Percentiles rank a stretch among this genome's conserved stretches.
These are phyloP conservation scores for Fusarium virguliforme DNA, from an alignment of 2,329 filamentous ascomycete species.

Conservation along the genomic window DNA sequence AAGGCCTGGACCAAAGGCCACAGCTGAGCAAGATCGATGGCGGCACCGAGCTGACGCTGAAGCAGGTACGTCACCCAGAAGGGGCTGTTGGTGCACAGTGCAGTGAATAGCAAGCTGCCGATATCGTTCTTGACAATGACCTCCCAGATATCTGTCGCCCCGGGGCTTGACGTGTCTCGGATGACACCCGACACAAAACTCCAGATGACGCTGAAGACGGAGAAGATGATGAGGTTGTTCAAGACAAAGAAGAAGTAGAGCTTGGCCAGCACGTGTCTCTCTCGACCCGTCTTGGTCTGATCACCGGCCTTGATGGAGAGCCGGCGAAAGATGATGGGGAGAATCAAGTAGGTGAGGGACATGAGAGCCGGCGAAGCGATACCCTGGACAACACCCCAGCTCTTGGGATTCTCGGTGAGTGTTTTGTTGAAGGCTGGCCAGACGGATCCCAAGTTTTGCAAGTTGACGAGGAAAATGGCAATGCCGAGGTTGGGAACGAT, in stretches of 20 bases:
- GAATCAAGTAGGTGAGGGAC: conserved; percentile 87
- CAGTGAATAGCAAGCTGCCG: conserved; percentile 76
- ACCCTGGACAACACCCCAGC: conserved; percentile 94
- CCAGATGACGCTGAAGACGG: conserved; percentile 89
- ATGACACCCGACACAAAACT: conserved; percentile 79
- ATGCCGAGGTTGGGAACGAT: conserved; percentile 95
- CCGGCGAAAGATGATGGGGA: conserved; percentile 92
- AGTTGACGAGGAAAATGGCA: conserved; percentile 91
- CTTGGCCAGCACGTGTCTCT: conserved; percentile 91
- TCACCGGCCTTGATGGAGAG: conserved; percentile 89
- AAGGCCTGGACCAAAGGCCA: conserved; percentile 89
- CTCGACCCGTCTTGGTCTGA: conserved; percentile 90
- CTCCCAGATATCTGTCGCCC: conserved; percentile 76
- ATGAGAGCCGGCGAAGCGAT: conserved; percentile 89
- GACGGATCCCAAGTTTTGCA: conserved; percentile 83
- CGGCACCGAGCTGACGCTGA: conserved; percentile 92
- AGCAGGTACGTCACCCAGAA: conserved; percentile 97
- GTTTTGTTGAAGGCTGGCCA: conserved; percentile 82
- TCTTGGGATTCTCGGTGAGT: conserved; percentile 73
- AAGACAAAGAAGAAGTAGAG: conserved; percentile 97
- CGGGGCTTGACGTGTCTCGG: conserved; percentile 62
- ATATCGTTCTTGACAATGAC: conserved; percentile 77
- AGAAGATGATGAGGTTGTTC: conserved; percentile 97
- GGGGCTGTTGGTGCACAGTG: conserved; percentile 85
- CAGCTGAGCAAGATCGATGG: conserved; percentile 93